Base-by-base conservation (phyloP, 2,329 filamentous ascomycete species). In the Stenocarpella maydis region DNA sequence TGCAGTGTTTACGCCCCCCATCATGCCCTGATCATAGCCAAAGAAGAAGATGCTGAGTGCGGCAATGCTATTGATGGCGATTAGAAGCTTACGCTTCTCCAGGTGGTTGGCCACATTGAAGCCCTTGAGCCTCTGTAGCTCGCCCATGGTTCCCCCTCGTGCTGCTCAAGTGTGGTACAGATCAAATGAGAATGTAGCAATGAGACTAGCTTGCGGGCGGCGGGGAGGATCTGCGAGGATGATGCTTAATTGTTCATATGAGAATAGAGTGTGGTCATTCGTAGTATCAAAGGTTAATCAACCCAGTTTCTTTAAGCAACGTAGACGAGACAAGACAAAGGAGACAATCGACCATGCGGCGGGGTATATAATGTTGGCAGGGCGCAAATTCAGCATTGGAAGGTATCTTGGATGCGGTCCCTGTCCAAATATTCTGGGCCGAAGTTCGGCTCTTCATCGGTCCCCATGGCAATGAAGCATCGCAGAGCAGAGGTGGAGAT, bases 1-100 rank as follows among this genome's bases (percentile, higher is more conserved):
- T 47, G 88, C 84, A 55, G 87, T 89, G 78, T 92, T 92, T 15
- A 92, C 89, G 68, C 90, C 90, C 21, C 87, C 86, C 88, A 85
- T 90, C 72, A 85, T 78, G 53, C 84, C 85, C 74, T 87, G 85
- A 71, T 87, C 85, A 73, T 86, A 86, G 47, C 84, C 90, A 73
- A 91, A 91, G 82, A 92, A 91, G 77, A 91, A 89, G 72, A 91
- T 92, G 17, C 88, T 90, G 17, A 92, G 77, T 1, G 83, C 89
- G 1, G 90, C 89, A 17, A 91, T 81, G 58, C 83, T 85, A 76
- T 91, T 91, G 78, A 92, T 86, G 45, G 86, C 85, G 68, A 89
- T 82, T 67, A 90, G 84, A 70, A 91, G 82, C 50, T 79, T 77
- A 21, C 81, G 78, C 80, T 90, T 90, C 79, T 89, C 81, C 6